Evolutionary conservation across 192 early-diverging fungal species (phyloP), one percentile per base, ranked within the genome.

Genomic region (Linnemannia zychae): DNA sequence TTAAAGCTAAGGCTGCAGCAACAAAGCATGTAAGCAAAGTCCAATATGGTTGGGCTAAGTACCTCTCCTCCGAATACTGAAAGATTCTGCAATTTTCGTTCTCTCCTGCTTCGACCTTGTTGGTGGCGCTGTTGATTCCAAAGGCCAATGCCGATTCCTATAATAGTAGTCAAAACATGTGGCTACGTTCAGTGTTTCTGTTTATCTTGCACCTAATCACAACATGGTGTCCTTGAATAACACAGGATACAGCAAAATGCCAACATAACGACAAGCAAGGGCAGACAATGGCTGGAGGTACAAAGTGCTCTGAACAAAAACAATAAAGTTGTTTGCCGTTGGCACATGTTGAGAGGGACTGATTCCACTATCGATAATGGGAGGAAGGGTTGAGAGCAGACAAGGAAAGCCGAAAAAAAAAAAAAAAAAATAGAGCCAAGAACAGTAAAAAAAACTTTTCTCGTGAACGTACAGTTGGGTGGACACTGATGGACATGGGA

Each of bases 71-170:
- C 2, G 80, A 82, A 52, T 87, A 89, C 49, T 93, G 86, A 75
- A 96, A 99, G 11, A 95, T 76, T 28, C 96, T 91, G 80, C 94
- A 95, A 87, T 97, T 97, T 60, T 91, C 75, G 88, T 97, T 97
- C 17, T 89, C 81, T 20, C 97, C 97, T 47, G 80, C 76, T 40
- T 91, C 76, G 50, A 98, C 93, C 28, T 89, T 82, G 67, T 91
- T 89, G 52, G 88, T 76, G 5, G 91, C 80, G 2, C 84, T 78
- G 89, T 99, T 99, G 72, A 96, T 92, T 75, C 95, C 96, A 81
- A 91, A 92, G 74, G 92, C 87, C 74, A 92, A 76, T 52, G 81
- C 67, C 38, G 91, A 88, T 52, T 94, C 91, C 92, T 94, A 65
- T n/a, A 52, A 71, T 67, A 60, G n/a, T 15, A n/a, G 3, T 34